Percentiles rank a stretch among this genome's conserved stretches.
Evolutionary conservation across 1,284 basidiomycete species (phyloP).

Genomic region (Microbotryum lychnidis-dioicae): DNA sequence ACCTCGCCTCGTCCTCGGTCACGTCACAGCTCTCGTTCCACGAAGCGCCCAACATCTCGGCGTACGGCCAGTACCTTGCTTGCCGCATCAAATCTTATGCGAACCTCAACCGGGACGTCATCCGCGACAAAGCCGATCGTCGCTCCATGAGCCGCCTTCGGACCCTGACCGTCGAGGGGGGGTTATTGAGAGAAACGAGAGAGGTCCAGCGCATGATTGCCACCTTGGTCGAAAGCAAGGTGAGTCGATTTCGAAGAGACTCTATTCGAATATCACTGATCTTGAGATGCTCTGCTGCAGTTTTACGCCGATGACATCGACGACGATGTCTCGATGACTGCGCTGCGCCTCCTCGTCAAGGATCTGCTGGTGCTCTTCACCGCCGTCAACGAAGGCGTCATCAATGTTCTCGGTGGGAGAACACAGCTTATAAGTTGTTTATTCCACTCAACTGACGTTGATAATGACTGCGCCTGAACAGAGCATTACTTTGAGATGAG

Average conservation of each 20-base stretch:
- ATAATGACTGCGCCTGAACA: conserved; percentile 38
- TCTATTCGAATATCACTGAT: not conserved
- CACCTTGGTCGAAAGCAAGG: conserved; percentile 74
- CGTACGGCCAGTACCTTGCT: conserved; percentile 85
- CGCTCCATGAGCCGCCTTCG: conserved; percentile 54
- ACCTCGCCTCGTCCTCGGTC: conserved; percentile 16
- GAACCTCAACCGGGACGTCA: conserved; percentile 86
- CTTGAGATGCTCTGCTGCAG: conserved; percentile 41
- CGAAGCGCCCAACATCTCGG: conserved; percentile 73
- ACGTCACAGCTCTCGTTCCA: conserved; percentile 35
- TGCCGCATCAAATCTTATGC: conserved; percentile 78
- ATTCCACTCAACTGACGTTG: not conserved
- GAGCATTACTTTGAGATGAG: conserved; percentile 99
- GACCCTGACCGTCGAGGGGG: conserved; percentile 90
- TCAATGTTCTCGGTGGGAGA: conserved; percentile 74
- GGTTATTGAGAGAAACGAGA: conserved; percentile 82
- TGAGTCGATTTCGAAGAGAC: conserved; percentile 42
- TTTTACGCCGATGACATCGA: conserved; percentile 90
- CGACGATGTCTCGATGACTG: conserved; percentile 82
- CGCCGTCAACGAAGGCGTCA: conserved; percentile 94
- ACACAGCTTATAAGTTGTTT: no score
- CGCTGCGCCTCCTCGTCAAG: conserved; percentile 91
- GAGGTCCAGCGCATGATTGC: conserved; percentile 84
- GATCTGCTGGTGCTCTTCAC: conserved; percentile 93
- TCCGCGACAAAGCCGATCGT: conserved; percentile 71